Evolutionary conservation across 371 early-diverging fungal genomes (phyloP), one percentile per base, ranked within the genome.

Genomic region (Nosema muscidifuracis): DNA sequence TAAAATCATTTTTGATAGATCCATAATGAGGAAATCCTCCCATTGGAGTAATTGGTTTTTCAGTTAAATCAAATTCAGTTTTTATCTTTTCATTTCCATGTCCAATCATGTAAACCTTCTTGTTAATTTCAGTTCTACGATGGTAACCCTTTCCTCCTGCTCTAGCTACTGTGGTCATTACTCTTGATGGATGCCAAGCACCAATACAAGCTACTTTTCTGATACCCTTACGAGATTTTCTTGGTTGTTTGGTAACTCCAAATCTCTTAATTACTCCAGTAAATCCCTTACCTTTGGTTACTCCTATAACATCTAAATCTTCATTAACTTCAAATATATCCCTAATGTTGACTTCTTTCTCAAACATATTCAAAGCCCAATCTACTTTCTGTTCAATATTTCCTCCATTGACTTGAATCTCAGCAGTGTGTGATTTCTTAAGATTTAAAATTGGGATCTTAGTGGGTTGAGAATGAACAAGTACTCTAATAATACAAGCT

Each of bases 121-220:
- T 94, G 91, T 99, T 99, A 77, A 90, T 85, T 87, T 95, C 95
- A 74, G 96, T 96, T 88, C 99, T 92, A 87, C 96, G 94, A 85
- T 99, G 99, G 91, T 92, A 96, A 86, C 99, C 99, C 84, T 90
- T 87, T 87, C 96, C 97, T 91, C 99, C 99, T 79, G 97, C 94
- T 85, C 99, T 92, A 73, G 99, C 91, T 77, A 98, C 96, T 67
- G 97, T 91, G 89, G 73, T 94, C 94, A 94, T 92, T 85, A 98
- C 99, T 77, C 94, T 90, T 82, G 90, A 87, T 83, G 99, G 99
- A 88, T 98, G 99, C 99, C 99, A 98, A 74, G 99, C 96, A 85
- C 99, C 99, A 84, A 98, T 97, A 90, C 99, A 98, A 80, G 97
- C 99, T 78, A 98, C 96, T 90, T 98, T 98, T 83, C 99, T 91